These are phyloP conservation scores for Naganishia onofrii DNA, from an alignment of 768 basidiomycete genomes.

Conservation along the genomic window DNA sequence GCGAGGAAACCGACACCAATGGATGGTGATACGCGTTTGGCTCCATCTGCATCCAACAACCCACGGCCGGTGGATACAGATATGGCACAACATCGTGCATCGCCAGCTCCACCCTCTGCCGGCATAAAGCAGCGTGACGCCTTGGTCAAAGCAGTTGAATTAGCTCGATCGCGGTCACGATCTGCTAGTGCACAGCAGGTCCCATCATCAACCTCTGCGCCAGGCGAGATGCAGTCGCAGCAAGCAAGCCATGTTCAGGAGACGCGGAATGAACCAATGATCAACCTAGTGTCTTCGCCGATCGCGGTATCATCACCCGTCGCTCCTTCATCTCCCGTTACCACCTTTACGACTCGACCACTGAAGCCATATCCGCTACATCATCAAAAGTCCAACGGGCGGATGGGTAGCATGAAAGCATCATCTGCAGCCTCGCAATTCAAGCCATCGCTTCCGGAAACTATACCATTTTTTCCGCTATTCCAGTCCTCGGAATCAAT, in stretches of 20 bases:
- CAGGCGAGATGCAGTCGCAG: not conserved
- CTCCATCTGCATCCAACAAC: not conserved
- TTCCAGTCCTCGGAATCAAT: conserved; percentile 14
- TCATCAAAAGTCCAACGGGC: conserved; percentile 18
- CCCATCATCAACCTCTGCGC: not conserved
- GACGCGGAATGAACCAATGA: conserved; percentile 9
- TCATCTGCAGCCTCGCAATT: not conserved
- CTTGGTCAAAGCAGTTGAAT: conserved; percentile 30
- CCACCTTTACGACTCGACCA: conserved; percentile 9
- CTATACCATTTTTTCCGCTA: conserved; percentile 20
- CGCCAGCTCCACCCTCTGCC: not conserved
- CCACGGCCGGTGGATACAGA: not conserved
- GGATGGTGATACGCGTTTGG: not conserved
- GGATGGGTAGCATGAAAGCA: conserved; percentile 14
- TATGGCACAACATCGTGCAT: not conserved
- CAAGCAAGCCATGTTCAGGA: not conserved
- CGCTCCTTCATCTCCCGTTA: not conserved
- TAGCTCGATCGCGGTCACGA: conserved; percentile 15
- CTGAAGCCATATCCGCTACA: conserved; percentile 16
- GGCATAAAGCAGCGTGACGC: conserved; percentile 27
- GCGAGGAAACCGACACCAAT: not conserved
- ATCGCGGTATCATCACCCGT: conserved; percentile 5
- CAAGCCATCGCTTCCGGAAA: conserved; percentile 17
- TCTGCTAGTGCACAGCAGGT: conserved; percentile 12
- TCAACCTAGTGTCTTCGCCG: not conserved